Evolutionary conservation across 371 early-diverging fungal species (phyloP).

Genomic region (Mucor lusitanicus): DNA sequence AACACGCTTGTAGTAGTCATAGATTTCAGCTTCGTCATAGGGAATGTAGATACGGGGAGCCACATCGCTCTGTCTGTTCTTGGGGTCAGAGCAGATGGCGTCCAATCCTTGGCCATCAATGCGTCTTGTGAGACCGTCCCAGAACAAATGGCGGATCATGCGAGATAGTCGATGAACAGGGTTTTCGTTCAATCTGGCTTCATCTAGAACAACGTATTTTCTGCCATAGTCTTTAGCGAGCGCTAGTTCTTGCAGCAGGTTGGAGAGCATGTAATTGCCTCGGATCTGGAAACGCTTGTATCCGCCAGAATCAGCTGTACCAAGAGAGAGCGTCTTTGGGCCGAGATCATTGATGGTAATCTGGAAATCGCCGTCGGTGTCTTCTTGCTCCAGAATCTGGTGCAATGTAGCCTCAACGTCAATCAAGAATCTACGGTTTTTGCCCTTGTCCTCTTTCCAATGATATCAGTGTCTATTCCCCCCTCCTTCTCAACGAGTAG

Average conservation of each 20-base stretch:
- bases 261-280: conserved; percentile 91
- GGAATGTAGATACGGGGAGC: conserved; percentile 87
- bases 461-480: neutral
- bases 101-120: conserved; percentile 91
- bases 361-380: conserved; percentile 90
- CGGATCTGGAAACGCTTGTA: conserved; percentile 81
- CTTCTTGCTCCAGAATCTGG: conserved; percentile 83
- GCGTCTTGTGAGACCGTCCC: conserved; percentile 88
- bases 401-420: conserved; percentile 79
- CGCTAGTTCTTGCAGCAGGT: conserved; percentile 92
- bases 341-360: conserved; percentile 90
- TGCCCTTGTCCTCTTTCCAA: conserved; percentile 62
- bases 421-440: conserved; percentile 73
- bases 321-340: conserved; percentile 84
- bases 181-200: conserved; percentile 84
- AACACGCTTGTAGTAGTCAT: conserved; percentile 75
- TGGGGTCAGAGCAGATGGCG: conserved; percentile 85
- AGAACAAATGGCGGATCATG: conserved; percentile 87
- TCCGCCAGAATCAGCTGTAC: conserved; percentile 83
- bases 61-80: conserved; percentile 73
- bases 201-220: conserved; percentile 78
- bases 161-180: conserved; percentile 85
- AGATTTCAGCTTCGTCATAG: conserved; percentile 69
- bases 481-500: neutral
- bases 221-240: conserved; percentile 84